Conservation (phyloP, 2,329 filamentous ascomycete species). For the Furcasterigmium furcatum region DNA sequence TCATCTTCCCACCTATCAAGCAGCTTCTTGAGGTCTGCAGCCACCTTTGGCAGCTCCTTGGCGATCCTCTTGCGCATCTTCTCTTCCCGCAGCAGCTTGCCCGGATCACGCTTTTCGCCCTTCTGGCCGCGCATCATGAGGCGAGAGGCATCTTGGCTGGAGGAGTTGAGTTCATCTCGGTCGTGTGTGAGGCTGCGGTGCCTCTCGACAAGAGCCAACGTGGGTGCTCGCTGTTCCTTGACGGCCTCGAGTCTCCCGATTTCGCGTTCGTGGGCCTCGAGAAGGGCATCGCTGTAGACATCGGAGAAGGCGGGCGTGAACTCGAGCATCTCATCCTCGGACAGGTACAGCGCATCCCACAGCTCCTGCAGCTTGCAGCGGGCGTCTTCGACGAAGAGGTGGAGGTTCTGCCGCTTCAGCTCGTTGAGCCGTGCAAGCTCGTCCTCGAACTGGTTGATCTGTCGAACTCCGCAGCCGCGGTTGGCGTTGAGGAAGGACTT, state of each 20-base stretch:
- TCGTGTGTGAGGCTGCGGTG: constrained; percentile 82
- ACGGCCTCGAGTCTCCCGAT: constrained; percentile 78
- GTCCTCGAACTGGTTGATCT: constrained; percentile 95
- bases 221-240: constrained; percentile 83
- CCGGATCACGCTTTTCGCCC: constrained; percentile 91
- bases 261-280: constrained; percentile 93
- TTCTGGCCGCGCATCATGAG: constrained; percentile 89
- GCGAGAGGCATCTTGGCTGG: constrained; percentile 91
- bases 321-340: constrained; percentile 97
- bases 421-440: constrained; percentile 85
- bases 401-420: constrained; percentile 90
- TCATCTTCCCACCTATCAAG: constrained; percentile 90
- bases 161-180: constrained; percentile 80
- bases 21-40: constrained; percentile 76
- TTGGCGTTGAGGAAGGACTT: constrained; percentile 84
- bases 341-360: constrained; percentile 92
- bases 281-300: constrained; percentile 91
- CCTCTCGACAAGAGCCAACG: constrained; percentile 75
- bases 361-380: constrained; percentile 87
- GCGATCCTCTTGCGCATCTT: constrained; percentile 96
- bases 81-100: constrained; percentile 89
- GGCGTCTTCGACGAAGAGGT: constrained; percentile 93
- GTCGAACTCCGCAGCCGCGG: constrained; percentile 83
- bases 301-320: constrained; percentile 97
- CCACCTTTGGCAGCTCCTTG: constrained; percentile 92